Evolutionary conservation across 2,329 filamentous ascomycete genomes (phyloP).

Genomic region (Fonsecaea pedrosoi): DNA sequence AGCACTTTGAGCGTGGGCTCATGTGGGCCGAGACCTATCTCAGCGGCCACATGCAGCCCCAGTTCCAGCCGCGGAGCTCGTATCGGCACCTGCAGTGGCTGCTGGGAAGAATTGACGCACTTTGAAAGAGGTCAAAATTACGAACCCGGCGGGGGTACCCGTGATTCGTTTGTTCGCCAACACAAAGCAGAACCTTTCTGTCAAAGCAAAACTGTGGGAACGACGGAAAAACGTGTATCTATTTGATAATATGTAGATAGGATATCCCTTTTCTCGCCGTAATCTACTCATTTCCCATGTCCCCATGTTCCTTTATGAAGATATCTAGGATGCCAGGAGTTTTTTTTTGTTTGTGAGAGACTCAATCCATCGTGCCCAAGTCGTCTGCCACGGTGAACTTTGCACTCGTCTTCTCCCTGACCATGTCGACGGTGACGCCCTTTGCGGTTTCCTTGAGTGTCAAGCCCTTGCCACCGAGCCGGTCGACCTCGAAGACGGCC

Average conservation of each 20-base stretch:
- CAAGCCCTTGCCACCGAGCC: conserved; percentile 64
- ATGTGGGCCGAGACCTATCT: conserved; percentile 49
- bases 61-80: conserved; percentile 45
- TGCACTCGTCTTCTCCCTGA: conserved; percentile 73
- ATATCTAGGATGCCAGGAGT: too few species aligned
- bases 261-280: too few species aligned
- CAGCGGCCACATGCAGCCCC: conserved; percentile 48
- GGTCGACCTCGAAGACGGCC: conserved; percentile 79
- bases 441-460: conserved; percentile 75
- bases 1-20: conserved; percentile 48
- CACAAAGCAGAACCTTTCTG: too few species aligned
- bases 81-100: conserved; percentile 49
- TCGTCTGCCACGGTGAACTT: conserved; percentile 68
- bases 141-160: too few species aligned
- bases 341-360: too few species aligned
- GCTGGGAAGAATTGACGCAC: conserved; percentile 43
- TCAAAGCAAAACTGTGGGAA: too few species aligned
- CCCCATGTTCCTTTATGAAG: too few species aligned
- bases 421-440: conserved; percentile 70
- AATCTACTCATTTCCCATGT: too few species aligned
- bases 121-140: conserved; percentile 26
- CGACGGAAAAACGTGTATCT: too few species aligned
- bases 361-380: conserved; percentile 59
- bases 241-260: too few species aligned
- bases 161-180: too few species aligned